phyloP scores from a whole-genome alignment of 1,139 yeast species.

The Protomyces pachydermus region DNA sequence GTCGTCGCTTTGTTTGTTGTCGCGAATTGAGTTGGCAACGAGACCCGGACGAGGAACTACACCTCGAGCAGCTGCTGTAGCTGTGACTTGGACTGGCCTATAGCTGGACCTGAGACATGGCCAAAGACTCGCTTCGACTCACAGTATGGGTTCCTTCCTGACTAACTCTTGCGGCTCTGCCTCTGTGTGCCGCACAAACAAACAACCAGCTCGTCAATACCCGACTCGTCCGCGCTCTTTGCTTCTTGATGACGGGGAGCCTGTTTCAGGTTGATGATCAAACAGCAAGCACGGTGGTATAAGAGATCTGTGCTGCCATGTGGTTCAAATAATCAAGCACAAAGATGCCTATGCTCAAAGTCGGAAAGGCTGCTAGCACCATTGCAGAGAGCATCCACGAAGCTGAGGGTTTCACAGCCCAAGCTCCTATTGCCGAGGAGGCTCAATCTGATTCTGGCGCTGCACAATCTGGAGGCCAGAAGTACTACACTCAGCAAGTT shows the following conservation, averaged over 20 bases:
- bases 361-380: constrained; percentile 1
- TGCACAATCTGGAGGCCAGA: neutral
- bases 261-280: neutral
- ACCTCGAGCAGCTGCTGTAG: no score
- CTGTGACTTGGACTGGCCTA: no score
- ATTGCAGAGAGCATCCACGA: constrained; percentile 5
- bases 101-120: no score
- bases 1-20: neutral
- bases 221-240: no score
- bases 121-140: no score
- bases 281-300: neutral
- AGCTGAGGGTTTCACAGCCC: neutral
- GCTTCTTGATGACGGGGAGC: no score
- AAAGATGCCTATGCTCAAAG: constrained; percentile 1
- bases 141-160: no score
- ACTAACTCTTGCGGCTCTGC: no score
- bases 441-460: neutral
- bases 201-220: no score
- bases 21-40: neutral
- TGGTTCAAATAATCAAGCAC: neutral
- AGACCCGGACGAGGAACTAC: neutral
- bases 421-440: neutral
- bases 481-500: constrained; percentile 1
- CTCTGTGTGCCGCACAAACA: no score
- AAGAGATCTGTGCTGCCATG: neutral